Conservation (phyloP, 1,139 yeast genomes). For the Diutina sp. region DNA sequence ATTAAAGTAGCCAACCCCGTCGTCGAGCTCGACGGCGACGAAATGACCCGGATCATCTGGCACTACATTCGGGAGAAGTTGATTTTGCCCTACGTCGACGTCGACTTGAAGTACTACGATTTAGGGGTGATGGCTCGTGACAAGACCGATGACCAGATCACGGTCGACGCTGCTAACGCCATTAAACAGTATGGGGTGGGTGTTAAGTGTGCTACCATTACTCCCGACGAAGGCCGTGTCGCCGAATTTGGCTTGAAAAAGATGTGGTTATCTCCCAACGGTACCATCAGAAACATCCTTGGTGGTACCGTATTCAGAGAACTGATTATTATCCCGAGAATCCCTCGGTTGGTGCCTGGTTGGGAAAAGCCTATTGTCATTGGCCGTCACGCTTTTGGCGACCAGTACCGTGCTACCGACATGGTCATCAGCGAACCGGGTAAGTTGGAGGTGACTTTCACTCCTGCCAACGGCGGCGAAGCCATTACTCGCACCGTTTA, state of each 20-base stretch:
- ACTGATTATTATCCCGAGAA: conserved; percentile 64
- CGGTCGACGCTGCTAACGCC: conserved; percentile 66
- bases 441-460: conserved; percentile 50
- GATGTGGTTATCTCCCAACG: conserved; percentile 84
- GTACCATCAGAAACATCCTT: conserved; percentile 69
- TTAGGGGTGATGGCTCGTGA: conserved; percentile 63
- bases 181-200: conserved; percentile 70
- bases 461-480: conserved; percentile 48
- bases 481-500: conserved; percentile 38
- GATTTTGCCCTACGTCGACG: conserved; percentile 57
- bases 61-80: conserved; percentile 57
- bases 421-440: conserved; percentile 59
- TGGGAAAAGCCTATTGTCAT: conserved; percentile 78
- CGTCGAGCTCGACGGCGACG: conserved; percentile 80
- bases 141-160: conserved; percentile 58
- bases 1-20: conserved; percentile 60
- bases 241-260: conserved; percentile 61
- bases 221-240: conserved; percentile 77
- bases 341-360: conserved; percentile 64
- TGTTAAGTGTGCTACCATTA: conserved; percentile 76
- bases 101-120: conserved; percentile 67
- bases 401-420: conserved; percentile 75
- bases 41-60: conserved; percentile 83
- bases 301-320: conserved; percentile 82
- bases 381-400: conserved; percentile 82